Evolutionary conservation across 2,329 filamentous ascomycete genomes (phyloP).

Genomic region (Claviceps sorghi): DNA sequence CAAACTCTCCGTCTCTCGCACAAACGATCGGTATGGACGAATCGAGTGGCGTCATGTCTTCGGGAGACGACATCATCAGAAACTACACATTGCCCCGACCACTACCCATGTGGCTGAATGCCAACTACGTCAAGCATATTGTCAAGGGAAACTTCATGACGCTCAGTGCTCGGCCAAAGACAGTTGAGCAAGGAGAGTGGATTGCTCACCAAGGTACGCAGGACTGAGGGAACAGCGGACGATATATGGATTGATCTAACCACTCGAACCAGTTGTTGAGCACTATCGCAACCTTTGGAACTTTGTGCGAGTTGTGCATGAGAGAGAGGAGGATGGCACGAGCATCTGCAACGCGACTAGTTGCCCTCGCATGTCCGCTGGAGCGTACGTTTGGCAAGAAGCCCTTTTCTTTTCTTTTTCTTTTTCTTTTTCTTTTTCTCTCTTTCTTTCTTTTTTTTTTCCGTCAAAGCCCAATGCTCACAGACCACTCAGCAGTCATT

Average conservation of each 20-base stretch:
- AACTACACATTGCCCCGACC: slow-evolving; percentile 51
- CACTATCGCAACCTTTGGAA: slow-evolving; percentile 81
- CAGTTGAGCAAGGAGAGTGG: slow-evolving; percentile 91
- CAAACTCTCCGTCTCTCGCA: slow-evolving; percentile 48
- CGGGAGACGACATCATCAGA: slow-evolving; percentile 40
- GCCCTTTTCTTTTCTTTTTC: background rate
- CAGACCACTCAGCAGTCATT: slow-evolving; percentile 50
- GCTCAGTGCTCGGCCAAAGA: slow-evolving; percentile 78
- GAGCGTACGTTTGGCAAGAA: slow-evolving; percentile 50
- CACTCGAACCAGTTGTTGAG: slow-evolving; percentile 58
- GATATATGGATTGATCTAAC: background rate
- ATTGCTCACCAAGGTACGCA: slow-evolving; percentile 76
- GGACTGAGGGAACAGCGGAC: too few relatives aligned
- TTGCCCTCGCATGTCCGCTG: slow-evolving; percentile 89
- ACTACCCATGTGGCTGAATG: slow-evolving; percentile 60
- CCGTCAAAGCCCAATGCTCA: background rate
- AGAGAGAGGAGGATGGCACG: slow-evolving; percentile 62
- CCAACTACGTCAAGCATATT: slow-evolving; percentile 66
- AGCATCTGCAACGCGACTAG: slow-evolving; percentile 71
- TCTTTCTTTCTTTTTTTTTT: background rate
- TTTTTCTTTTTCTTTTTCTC: background rate
- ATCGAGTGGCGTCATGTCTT: slow-evolving; percentile 31
- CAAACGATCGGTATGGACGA: slow-evolving; percentile 57
- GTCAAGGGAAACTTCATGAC: slow-evolving; percentile 98
- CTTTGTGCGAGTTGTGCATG: slow-evolving; percentile 78